Evolutionary conservation across 257 asterid genomes (phyloP).

Genomic region (Rauvolfia tetraphylla): DNA sequence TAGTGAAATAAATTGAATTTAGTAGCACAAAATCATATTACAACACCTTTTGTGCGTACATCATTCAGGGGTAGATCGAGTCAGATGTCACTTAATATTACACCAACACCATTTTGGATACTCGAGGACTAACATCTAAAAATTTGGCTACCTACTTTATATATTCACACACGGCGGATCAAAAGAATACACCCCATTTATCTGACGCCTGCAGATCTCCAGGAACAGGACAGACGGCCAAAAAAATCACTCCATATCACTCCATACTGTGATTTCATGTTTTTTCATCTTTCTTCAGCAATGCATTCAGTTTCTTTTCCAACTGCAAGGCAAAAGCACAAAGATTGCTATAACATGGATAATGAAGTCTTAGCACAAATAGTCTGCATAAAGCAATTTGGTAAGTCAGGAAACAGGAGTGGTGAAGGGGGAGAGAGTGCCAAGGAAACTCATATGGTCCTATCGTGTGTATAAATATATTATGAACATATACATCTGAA

Average conservation of each 20-base stretch:
- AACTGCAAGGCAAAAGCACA: conserved; percentile 42
- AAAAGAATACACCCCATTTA: conserved; percentile 14
- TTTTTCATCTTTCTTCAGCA: conserved; percentile 48
- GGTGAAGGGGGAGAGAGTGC: too few species aligned
- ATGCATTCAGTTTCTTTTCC: conserved; percentile 53
- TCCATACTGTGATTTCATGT: conserved; percentile 24
- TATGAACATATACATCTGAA: neutral
- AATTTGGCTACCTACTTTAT: conserved; percentile 23
- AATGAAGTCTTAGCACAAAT: neutral
- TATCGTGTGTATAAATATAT: neutral
- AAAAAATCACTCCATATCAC: neutral
- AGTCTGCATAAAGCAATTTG: neutral
- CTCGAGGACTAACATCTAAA: conserved; percentile 28
- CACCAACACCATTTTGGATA: conserved; percentile 14
- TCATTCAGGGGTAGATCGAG: neutral
- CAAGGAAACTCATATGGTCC: neutral
- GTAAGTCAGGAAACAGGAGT: too few species aligned
- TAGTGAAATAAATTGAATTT: neutral
- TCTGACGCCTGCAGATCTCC: conserved; percentile 1
- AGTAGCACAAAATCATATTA: neutral
- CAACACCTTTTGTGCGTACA: neutral
- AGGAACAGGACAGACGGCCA: conserved; percentile 4
- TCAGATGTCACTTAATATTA: conserved; percentile 9
- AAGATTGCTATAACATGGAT: neutral
- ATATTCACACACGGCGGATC: conserved; percentile 25